Percentiles rank a stretch among this genome's conserved stretches.
Conservation (phyloP, 495 filamentous ascomycete species). For the Tetracladium setigerum region DNA sequence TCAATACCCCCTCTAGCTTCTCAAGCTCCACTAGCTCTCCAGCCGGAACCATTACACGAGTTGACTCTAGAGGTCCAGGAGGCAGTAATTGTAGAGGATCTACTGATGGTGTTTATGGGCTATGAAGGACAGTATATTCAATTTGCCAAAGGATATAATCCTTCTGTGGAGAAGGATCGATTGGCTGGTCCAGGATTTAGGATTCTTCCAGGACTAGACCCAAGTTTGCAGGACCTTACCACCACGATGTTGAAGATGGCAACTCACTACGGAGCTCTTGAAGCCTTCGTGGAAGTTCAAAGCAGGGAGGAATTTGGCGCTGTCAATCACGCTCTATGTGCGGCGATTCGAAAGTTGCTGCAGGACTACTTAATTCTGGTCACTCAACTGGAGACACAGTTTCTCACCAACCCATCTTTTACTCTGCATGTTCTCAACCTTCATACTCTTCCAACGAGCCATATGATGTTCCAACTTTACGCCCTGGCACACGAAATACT, state of each 20-base stretch:
- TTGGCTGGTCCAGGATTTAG: constrained; percentile 73
- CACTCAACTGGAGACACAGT: constrained; percentile 86
- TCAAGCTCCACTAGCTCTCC: constrained; percentile 58
- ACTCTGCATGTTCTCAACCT: constrained; percentile 89
- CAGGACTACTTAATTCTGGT: constrained; percentile 91
- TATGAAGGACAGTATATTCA: constrained; percentile 96
- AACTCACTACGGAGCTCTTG: constrained; percentile 82
- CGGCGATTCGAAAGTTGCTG: constrained; percentile 80
- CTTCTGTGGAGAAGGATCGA: constrained; percentile 74
- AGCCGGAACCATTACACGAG: constrained; percentile 63
- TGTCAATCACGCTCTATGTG: constrained; percentile 95
- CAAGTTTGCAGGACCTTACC: constrained; percentile 81
- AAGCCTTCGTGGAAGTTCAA: constrained; percentile 89
- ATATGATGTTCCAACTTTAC: constrained; percentile 85
- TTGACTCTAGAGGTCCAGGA: constrained; percentile 78
- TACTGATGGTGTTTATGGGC: constrained; percentile 96
- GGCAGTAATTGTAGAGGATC: constrained; percentile 75
- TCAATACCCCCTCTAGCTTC: constrained; percentile 77
- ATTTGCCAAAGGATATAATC: constrained; percentile 74
- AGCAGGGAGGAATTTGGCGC: constrained; percentile 88
- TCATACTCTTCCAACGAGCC: constrained; percentile 79
- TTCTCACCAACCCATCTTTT: constrained; percentile 78
- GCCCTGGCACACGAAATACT: constrained; percentile 79
- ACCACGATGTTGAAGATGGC: constrained; percentile 91
- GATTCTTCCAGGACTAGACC: constrained; percentile 78